A percentile compares a stretch with the other conserved stretches of the same genome.
Evolutionary conservation across 2,329 filamentous ascomycete genomes (phyloP).

Genomic region (Pseudocercospora musae): DNA sequence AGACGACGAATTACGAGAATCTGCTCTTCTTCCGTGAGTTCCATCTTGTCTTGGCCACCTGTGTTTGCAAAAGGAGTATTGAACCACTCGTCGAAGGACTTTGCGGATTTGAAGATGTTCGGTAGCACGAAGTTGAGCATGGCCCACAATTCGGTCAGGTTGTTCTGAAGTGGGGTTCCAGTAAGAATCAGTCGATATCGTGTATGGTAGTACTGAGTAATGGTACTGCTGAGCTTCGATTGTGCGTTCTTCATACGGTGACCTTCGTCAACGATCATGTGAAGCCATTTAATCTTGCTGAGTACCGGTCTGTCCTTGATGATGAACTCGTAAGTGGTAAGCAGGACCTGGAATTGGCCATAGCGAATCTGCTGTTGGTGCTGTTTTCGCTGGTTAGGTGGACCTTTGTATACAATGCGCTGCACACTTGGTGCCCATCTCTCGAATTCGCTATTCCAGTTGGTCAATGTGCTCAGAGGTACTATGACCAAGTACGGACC

Average conservation of each 20-base stretch:
- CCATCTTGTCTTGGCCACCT: slow-evolving; percentile 97
- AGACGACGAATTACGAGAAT: slow-evolving; percentile 96
- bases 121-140: slow-evolving; percentile 97
- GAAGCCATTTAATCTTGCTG: slow-evolving; percentile 98
- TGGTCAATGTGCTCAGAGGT: slow-evolving; percentile 91
- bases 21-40: slow-evolving; percentile 98
- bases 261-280: slow-evolving; percentile 99
- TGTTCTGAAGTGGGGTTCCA: slow-evolving; percentile 96
- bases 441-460: slow-evolving; percentile 98
- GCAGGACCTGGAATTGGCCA: slow-evolving; percentile 89
- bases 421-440: slow-evolving; percentile 91
- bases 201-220: slow-evolving; percentile 91
- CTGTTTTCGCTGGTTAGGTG: slow-evolving; percentile 79
- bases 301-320: slow-evolving; percentile 96
- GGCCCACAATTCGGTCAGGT: slow-evolving; percentile 91
- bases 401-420: slow-evolving; percentile 95
- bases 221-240: slow-evolving; percentile 92
- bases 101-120: slow-evolving; percentile 98
- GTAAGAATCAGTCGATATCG: slow-evolving; percentile 95
- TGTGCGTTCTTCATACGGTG: slow-evolving; percentile 99
- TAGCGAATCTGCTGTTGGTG: slow-evolving; percentile 93
- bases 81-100: slow-evolving; percentile 99
- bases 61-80: slow-evolving; percentile 99
- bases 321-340: slow-evolving; percentile 99
- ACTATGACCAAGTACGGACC: slow-evolving; percentile 97